Evolutionary conservation across 2,329 filamentous ascomycete species (phyloP).

Genomic region (Ophiocordyceps robertsii): DNA sequence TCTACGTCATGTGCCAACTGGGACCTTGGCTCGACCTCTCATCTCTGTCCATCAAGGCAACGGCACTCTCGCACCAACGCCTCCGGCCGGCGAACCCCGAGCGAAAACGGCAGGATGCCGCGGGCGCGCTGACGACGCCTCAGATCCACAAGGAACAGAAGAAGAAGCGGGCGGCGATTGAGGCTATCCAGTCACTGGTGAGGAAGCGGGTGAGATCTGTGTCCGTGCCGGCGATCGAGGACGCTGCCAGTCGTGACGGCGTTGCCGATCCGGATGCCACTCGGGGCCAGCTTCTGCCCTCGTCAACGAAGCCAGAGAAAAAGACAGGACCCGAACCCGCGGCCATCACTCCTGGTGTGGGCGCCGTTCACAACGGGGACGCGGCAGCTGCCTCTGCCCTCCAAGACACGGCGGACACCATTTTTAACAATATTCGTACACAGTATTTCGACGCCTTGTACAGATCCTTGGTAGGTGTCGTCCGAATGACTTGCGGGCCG

Average conservation of each 20-base stretch:
- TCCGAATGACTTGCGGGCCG: conserved; percentile 6
- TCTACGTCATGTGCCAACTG: conserved; percentile 57
- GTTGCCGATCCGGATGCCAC: conserved; percentile 4
- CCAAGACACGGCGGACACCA: conserved; percentile 32
- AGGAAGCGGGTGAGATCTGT: conserved; percentile 34
- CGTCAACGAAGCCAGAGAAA: conserved; percentile 7
- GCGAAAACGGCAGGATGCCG: conserved; percentile 7
- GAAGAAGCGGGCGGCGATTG: conserved; percentile 45
- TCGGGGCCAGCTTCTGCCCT: conserved; percentile 9
- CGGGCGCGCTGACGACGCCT: conserved; percentile 24
- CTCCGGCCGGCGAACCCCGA: conserved; percentile 10
- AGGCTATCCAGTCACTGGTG: conserved; percentile 48
- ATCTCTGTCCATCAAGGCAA: conserved; percentile 35
- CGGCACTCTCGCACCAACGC: conserved; percentile 19
- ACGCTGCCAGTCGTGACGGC: conserved; percentile 9
- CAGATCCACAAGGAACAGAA: conserved; percentile 35
- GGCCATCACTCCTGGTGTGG: background rate
- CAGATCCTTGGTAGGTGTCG: conserved; percentile 41
- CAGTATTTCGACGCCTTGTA: conserved; percentile 49
- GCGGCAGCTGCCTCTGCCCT: conserved; percentile 4
- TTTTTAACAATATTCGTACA: conserved; percentile 43
- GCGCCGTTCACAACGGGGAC: background rate
- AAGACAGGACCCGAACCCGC: background rate
- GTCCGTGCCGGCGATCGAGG: conserved; percentile 23
- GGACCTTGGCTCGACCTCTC: conserved; percentile 51